Base-by-base conservation (phyloP, 2,329 filamentous ascomycete genomes). In the Cryphonectria carpinicola region DNA sequence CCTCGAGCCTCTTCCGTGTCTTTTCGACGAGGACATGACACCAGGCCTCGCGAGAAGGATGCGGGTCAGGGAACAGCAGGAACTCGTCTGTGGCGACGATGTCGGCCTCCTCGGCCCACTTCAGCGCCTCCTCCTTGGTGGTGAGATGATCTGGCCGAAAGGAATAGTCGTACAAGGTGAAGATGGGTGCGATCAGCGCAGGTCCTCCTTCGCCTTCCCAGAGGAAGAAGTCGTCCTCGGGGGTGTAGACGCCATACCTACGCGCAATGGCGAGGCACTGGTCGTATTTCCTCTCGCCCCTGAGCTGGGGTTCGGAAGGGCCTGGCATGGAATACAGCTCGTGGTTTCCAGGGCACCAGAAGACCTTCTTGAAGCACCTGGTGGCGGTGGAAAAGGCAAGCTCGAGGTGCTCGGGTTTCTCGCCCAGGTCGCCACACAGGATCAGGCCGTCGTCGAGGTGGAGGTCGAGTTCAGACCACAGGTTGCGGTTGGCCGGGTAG, bases 131-230 rank as follows among this genome's bases (percentile, higher is more conserved):
- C 70, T 85, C 85, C 52, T 84, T 78, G 37, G 80, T 78, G 62
- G 66, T 70, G 11, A 89, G 82, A 62, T 86, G 74, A 1, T 77
- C 79, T 0, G 87, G 87, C 0, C 86, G 81, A 77, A 88, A 89
- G 72, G 82, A 85, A 78, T 89, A 89, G 78, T 89, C 87, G 80
- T 89, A 89, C 19, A 89, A 79, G 0, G 87, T 88, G 80, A 89
- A 89, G 65, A 88, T 82, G 43, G 85, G 87, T 43, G 84, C 85
- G 56, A 89, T 82, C 52, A 89, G 71, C 7, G 80, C 84, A 6
- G 83, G 83, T 4, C 81, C 80, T 32, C 83, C 84, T 10, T 82
- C 81, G n/a, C 85, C 86, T 5, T 87, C 81, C 86, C 86, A 89
- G 32, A 82, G 78, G 46, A 81, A 79, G 74, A 81, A 89, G 6